Evolutionary conservation across 2,329 filamentous ascomycete genomes (phyloP).

Genomic region (Hypoxylon sp.): DNA sequence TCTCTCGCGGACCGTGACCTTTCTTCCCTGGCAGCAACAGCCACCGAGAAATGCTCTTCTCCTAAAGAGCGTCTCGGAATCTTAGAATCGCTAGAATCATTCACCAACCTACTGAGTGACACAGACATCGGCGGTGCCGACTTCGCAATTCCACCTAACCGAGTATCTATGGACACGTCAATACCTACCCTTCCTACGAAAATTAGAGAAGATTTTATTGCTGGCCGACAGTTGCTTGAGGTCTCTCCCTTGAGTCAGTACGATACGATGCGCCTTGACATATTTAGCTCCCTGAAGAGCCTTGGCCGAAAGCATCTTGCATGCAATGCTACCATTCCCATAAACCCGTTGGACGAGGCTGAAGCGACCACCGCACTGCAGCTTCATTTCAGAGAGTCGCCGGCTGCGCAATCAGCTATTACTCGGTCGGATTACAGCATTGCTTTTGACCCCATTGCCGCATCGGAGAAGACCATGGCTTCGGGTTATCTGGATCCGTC

Average conservation of each 20-base stretch:
- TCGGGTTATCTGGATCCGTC: constrained; percentile 67
- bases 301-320: constrained; percentile 42
- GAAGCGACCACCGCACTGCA: constrained; percentile 46
- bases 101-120: constrained; percentile 68
- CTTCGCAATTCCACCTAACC: constrained; percentile 53
- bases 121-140: constrained; percentile 67
- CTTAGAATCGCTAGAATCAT: constrained; percentile 61
- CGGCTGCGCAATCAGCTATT: constrained; percentile 44
- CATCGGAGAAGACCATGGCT: constrained; percentile 54
- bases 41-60: constrained; percentile 8
- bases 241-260: constrained; percentile 49
- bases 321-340: neutral
- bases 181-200: constrained; percentile 62
- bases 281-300: constrained; percentile 47
- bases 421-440: constrained; percentile 61
- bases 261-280: constrained; percentile 41
- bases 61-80: constrained; percentile 42
- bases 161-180: constrained; percentile 66
- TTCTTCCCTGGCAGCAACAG: constrained; percentile 44
- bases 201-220: constrained; percentile 58
- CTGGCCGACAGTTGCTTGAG: constrained; percentile 59
- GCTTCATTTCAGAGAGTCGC: constrained; percentile 45
- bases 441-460: constrained; percentile 69
- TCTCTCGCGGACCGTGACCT: constrained; percentile 58
- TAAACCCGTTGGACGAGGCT: constrained; percentile 33